phyloP scores from a whole-genome alignment of 208 protist genomes.

The Leishmania lainsoni region DNA sequence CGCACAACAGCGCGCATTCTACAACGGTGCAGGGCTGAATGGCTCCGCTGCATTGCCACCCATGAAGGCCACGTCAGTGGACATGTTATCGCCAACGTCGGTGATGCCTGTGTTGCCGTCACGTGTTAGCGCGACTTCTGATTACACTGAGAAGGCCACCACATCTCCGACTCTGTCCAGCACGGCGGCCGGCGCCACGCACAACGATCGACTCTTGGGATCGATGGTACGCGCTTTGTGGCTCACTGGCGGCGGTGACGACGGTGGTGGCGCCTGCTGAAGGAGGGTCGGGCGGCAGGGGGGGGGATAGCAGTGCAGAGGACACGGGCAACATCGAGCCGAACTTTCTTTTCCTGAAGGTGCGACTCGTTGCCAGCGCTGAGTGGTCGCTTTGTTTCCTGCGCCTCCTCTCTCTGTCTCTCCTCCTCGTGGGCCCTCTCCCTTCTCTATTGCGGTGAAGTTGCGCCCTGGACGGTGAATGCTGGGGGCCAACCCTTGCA shows the following conservation, averaged over 20 bases:
- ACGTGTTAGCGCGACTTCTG: not conserved
- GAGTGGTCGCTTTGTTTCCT: too few relatives aligned
- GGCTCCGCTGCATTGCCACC: not conserved
- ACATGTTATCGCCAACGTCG: not conserved
- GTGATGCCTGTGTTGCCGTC: not conserved
- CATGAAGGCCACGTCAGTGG: not conserved
- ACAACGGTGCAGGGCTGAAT: not conserved
- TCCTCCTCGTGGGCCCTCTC: too few relatives aligned
- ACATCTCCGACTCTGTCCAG: not conserved
- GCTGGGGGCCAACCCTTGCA: too few relatives aligned
- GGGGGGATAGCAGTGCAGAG: not conserved
- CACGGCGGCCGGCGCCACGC: not conserved
- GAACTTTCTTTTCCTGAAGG: too few relatives aligned
- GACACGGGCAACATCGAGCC: too few relatives aligned
- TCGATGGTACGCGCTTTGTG: constrained; percentile 12
- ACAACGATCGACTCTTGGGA: constrained; percentile 17
- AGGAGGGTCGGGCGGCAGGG: not conserved
- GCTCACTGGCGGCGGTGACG: constrained; percentile 2
- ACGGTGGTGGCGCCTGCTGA: not conserved
- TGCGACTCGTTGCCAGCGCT: too few relatives aligned
- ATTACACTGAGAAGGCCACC: not conserved
- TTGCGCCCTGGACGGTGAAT: too few relatives aligned
- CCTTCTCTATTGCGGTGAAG: too few relatives aligned
- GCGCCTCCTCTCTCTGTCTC: too few relatives aligned
- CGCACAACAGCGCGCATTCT: constrained; percentile 13